Conservation (phyloP, 192 early-diverging fungal species). For the Pecoramyces ruminantium region DNA sequence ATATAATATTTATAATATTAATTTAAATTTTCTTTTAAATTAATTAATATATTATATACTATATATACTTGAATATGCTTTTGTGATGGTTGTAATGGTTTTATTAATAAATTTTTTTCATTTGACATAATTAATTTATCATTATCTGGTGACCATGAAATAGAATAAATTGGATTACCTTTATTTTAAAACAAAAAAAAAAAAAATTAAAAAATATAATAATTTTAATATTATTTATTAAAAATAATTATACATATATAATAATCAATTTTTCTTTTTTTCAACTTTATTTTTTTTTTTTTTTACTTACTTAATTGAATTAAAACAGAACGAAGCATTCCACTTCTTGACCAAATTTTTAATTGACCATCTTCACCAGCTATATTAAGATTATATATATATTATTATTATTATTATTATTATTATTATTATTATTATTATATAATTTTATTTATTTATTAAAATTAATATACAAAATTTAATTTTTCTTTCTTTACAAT, state of each 20-base stretch:
- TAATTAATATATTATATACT: too few relatives aligned
- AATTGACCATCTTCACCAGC: slow-evolving; percentile 34
- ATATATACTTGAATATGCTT: slow-evolving; percentile 33
- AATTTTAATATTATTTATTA: too few relatives aligned
- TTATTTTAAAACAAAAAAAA: not conserved
- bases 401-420: too few relatives aligned
- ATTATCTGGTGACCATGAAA: slow-evolving; percentile 35
- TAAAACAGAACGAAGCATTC: slow-evolving; percentile 35
- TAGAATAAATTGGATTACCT: slow-evolving; percentile 30
- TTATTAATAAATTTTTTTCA: slow-evolving; percentile 32
- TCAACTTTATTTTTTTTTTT: not conserved
- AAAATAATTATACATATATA: too few relatives aligned
- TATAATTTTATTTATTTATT: too few relatives aligned
- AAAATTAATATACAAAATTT: too few relatives aligned
- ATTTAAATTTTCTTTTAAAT: too few relatives aligned
- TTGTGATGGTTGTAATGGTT: slow-evolving; percentile 28
- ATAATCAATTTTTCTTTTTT: not conserved
- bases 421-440: too few relatives aligned
- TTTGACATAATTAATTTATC: slow-evolving; percentile 30
- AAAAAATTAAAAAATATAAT: too few relatives aligned
- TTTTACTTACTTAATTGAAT: slow-evolving; percentile 12
- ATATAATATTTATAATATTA: too few relatives aligned
- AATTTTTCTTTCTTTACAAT: too few relatives aligned
- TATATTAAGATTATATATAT: too few relatives aligned
- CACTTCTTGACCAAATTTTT: slow-evolving; percentile 39